phyloP scores from a whole-genome alignment of 306 rosid genomes.

The Begonia masoniana region DNA sequence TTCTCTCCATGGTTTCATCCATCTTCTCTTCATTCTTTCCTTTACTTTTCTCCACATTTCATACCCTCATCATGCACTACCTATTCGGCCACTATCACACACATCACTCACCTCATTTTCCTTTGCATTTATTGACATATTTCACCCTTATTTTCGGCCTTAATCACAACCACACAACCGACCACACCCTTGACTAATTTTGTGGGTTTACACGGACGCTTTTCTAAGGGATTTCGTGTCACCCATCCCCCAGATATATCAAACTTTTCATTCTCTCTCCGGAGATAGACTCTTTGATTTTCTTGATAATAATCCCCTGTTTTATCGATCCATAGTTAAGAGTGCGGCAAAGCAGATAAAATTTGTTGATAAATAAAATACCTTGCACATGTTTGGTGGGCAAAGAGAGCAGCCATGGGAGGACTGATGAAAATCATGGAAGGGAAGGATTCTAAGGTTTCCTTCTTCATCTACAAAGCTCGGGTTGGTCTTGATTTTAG shows the following conservation, averaged over 20 bases:
- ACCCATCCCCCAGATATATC: conserved; percentile 54
- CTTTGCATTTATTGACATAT: too few species aligned
- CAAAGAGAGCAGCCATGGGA: conserved; percentile 39
- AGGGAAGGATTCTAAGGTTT: conserved; percentile 4
- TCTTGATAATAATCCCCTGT: conserved; percentile 36
- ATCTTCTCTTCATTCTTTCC: too few species aligned
- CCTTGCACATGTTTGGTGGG: conserved; percentile 78
- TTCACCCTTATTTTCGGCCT: too few species aligned
- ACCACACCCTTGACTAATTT: too few species aligned
- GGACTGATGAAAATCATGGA: conserved; percentile 16
- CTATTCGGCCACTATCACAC: too few species aligned
- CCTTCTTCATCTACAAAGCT: conserved; percentile 3
- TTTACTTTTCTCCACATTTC: too few species aligned
- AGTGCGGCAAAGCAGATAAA: background rate
- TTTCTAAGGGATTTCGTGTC: too few species aligned
- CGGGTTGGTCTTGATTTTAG: conserved; percentile 37
- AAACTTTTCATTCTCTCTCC: conserved; percentile 21
- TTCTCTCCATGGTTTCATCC: too few species aligned
- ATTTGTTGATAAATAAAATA: conserved; percentile 2
- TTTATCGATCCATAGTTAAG: background rate
- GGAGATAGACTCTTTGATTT: conserved; percentile 19
- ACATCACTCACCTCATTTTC: too few species aligned
- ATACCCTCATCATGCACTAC: too few species aligned
- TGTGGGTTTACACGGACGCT: too few species aligned
- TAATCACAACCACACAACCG: too few species aligned